Base-by-base conservation (phyloP, 1,139 yeast genomes). In the Nadsonia starkeyi-henricii region DNA sequence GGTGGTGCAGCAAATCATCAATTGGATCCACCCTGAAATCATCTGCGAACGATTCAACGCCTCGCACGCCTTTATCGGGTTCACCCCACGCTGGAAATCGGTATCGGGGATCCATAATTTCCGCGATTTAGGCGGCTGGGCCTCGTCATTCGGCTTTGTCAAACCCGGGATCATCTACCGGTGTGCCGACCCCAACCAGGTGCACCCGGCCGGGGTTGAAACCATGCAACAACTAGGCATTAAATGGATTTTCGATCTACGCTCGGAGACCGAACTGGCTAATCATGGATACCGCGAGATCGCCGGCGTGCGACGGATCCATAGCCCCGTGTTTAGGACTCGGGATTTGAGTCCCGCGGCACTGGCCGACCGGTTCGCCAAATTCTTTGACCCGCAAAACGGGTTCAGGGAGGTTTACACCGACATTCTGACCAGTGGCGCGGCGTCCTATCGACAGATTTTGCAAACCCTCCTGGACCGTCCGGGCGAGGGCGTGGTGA, bases 121-220 rank as follows among this genome's bases (percentile, higher is more conserved):
- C 57, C 72, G 96, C 55, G 95, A 85, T 58, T 62, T 81, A 51
- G 96, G 95, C 1, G 95, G 95, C 2, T 85, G 83, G 77, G 67
- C 66, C 51, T 77, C 4, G 45, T 51, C 23, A 53, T 62, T 65
- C 3, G 47, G 46, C 2, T 43, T 54, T 19, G 81, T 85, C 2
- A 74, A 74, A 51, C 74, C 81, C 1, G 77, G 78, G 8, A 50
- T 73, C 3, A 60, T 81, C 20, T 86, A 66, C 61, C 72, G 95
- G 52, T 73, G 82, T 56, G 93, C 91, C 0, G 74, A 75, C 52
- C 70, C 81, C 39, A 69, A 76, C 1, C 62, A 65, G 0, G 68
- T 80, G 26, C 75, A 61, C 1, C 65, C 57, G 0, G 43, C 48
- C 0, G 89, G 89, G 0, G 59, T 66, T 33, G 48, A 57, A 12